Base-by-base conservation (phyloP, 305 asterid species). In the Solanum chacoense region DNA sequence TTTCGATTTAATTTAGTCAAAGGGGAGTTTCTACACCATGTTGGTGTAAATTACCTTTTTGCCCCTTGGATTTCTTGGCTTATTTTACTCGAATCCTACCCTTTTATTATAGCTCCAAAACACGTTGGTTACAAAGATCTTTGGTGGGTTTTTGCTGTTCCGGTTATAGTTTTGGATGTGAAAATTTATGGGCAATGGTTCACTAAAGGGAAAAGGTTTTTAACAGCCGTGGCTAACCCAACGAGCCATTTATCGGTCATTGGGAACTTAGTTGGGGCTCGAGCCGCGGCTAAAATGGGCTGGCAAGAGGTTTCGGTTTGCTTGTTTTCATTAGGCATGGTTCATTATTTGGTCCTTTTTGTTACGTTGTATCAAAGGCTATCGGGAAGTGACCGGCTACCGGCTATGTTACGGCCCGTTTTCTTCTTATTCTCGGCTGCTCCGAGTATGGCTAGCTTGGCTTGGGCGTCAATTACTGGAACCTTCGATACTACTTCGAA, bases 1-100 rank as follows among this genome's bases (percentile, higher is more conserved):
- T 88, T 93, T 72, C 89, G 88, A 8, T 94, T 95, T 88, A 34
- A 37, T 55, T 83, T 84, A 89, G 92, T 95, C 5, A 91, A 89
- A 22, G 89, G 86, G 2, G 97, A 95, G 85, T 95, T 94, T 90
- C 88, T 79, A 83, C 93, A 94, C 91, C 95, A 90, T 26, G 89
- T 95, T 4, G 97, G 97, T 4, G 97, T 94, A 0, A 95, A 95
- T 83, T 95, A 94, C 90, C 92, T 95, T 2, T 95, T 93, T 72
- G 96, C 96, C 88, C 97, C 97, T 1, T 95, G 96, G 96, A 94
- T 95, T 8, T 94, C 97, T 1, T 95, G 97, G 98, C 94, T 95
- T 0, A 84, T 94, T 1, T 12, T 95, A 9, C 94, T 95, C 11
- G 95, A 95, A 79, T 89, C 96, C 69, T 90, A 94, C n/a, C 98